phyloP scores from a whole-genome alignment of 1,284 basidiomycete genomes.

The Porogramme epimiltina region DNA sequence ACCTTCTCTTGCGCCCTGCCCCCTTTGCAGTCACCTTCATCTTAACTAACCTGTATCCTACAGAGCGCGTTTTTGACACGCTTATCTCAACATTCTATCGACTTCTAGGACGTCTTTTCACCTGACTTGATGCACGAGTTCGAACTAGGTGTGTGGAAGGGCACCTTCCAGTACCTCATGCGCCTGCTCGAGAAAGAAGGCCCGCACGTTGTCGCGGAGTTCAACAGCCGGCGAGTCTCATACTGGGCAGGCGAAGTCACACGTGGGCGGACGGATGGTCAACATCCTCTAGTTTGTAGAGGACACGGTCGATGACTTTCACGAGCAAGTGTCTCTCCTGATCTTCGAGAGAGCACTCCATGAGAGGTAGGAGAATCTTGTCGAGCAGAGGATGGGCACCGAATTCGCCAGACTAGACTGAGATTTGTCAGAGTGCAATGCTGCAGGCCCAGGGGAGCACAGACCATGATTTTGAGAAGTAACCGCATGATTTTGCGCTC shows the following conservation, averaged over 20 bases:
- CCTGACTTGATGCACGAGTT: slow-evolving; percentile 31
- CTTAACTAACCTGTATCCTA: neutral
- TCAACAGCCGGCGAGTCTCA: slow-evolving; percentile 24
- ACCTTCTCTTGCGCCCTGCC: no score
- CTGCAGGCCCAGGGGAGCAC: no score
- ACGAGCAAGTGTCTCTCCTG: slow-evolving; percentile 81
- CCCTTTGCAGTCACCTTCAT: neutral
- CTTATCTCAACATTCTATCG: no score
- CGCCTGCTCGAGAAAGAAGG: slow-evolving; percentile 22
- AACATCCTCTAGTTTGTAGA: no score
- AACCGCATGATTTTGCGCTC: slow-evolving; percentile 99
- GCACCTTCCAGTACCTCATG: slow-evolving; percentile 25
- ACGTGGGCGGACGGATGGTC: no score
- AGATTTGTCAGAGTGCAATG: no score
- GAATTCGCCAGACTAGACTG: no score
- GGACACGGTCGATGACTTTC: no score
- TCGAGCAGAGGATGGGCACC: no score
- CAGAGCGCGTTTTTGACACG: no score
- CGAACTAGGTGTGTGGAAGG: slow-evolving; percentile 33
- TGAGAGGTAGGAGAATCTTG: slow-evolving; percentile 97
- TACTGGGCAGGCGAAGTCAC: no score
- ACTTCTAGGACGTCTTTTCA: slow-evolving; percentile 22
- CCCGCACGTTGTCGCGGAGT: neutral
- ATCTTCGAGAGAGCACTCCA: slow-evolving; percentile 97
- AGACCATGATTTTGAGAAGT: no score